These are phyloP conservation scores for Plantago ovata DNA, from an alignment of 257 asterid species.

Conservation along the genomic window DNA sequence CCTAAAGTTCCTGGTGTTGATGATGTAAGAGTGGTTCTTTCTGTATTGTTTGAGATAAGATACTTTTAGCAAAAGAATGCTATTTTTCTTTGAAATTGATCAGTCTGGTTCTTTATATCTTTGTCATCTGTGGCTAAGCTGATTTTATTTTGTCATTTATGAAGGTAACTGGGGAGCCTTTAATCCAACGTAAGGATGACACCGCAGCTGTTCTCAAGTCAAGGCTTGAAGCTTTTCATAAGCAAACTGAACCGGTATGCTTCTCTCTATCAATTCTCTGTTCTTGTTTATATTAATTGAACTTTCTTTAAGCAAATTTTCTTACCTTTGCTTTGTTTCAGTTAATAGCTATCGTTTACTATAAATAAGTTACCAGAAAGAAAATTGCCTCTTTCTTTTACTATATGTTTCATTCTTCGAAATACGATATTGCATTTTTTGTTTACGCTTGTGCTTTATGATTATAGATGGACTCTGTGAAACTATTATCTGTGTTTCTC, in stretches of 20 bases:
- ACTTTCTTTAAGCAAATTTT: neutral
- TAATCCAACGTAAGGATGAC: constrained; percentile 91
- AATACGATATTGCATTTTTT: no score
- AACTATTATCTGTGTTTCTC: no score
- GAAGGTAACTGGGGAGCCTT: constrained; percentile 81
- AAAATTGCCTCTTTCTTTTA: neutral
- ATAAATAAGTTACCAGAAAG: neutral
- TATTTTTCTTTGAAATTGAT: constrained; percentile 6
- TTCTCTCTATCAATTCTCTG: constrained; percentile 4
- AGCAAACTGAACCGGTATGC: constrained; percentile 85
- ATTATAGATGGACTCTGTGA: no score
- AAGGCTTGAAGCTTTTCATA: constrained; percentile 88
- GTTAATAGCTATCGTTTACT: neutral
- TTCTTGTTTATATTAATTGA: neutral
- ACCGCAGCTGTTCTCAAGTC: constrained; percentile 91
- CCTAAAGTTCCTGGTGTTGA: constrained; percentile 76
- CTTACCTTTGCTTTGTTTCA: neutral
- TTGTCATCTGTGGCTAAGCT: constrained; percentile 12
- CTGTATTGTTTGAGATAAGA: neutral
- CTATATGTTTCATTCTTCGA: no score
- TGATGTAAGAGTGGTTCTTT: constrained; percentile 29
- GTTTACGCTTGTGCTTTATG: no score
- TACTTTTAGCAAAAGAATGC: neutral
- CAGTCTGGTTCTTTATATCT: constrained; percentile 3
- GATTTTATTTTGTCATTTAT: constrained; percentile 21